Evolutionary conservation across 768 basidiomycete genomes (phyloP), one percentile per base, ranked within the genome.

Genomic region (Rhizopogon roseolus): DNA sequence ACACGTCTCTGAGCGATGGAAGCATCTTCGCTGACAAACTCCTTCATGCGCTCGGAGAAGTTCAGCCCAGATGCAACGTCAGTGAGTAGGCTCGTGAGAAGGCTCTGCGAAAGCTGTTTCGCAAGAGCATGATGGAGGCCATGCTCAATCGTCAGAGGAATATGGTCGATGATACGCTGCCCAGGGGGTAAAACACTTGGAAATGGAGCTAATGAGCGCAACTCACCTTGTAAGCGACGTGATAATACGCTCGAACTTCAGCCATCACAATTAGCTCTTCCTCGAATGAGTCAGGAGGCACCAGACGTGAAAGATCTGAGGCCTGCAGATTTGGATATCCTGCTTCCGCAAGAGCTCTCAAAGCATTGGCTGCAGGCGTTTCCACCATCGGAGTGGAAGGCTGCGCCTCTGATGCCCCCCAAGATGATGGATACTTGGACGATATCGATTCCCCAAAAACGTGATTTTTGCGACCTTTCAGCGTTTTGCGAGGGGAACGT

Each of bases 91-190:
- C 65, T 61, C 19, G 60, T 54, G 29, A 75, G 53, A 9, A 86
- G 65, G 16, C 60, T 64, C 27, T 61, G 54, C 7, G 73, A 72
- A 32, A 81, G 56, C 19, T 54, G 63, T 0, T 65, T 57, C 0
- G 69, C 71, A 14, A 80, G 65, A 11, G 68, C 62, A 36, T 73
- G 71, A 39, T 80, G 71, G 22, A 82, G 67, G 6, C 68, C 62
- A 27, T 71, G 73, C 53, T 81, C 78, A 32, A 82, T 81, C 41
- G 67, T 71, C 7, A 77, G 63, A 1, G 84, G 82, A 25, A 84
- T 46, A 40, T 75, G 67, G 54, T 86, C 85, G 28, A 82, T 75
- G 57, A 81, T 67, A 11, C 81, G 77, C 84, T 86, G 51, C 1
- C 22, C 38, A 4, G 17, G 29, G 34, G n/a, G 6, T 8, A 14